These are phyloP conservation scores for Scheffersomyces stambukii DNA, from an alignment of 1,139 yeast species.

Conservation along the genomic window DNA sequence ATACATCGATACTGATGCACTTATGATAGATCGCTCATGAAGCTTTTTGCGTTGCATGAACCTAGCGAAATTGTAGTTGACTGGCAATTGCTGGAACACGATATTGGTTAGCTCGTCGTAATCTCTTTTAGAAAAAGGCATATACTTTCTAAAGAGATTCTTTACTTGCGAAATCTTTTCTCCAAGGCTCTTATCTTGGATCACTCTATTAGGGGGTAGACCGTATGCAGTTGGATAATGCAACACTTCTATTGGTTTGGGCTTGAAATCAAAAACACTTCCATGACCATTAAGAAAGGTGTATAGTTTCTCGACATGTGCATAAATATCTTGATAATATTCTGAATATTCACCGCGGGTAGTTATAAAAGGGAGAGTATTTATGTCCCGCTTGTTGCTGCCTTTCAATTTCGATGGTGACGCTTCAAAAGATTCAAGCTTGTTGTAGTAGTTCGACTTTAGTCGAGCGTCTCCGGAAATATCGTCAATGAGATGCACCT, in stretches of 20 bases:
- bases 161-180: constrained; percentile 23
- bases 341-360: no score
- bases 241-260: constrained; percentile 28
- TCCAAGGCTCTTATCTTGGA: constrained; percentile 23
- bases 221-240: constrained; percentile 33
- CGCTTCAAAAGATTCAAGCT: not conserved
- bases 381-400: no score
- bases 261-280: constrained; percentile 17
- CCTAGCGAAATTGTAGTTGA: constrained; percentile 25
- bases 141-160: constrained; percentile 12
- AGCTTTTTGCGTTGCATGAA: constrained; percentile 22
- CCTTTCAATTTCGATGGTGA: no score
- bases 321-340: no score
- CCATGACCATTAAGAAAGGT: constrained; percentile 18
- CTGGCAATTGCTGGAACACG: constrained; percentile 11
- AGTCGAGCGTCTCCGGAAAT: constrained; percentile 16
- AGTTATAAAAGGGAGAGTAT: no score
- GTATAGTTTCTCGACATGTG: constrained; percentile 16
- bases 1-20: constrained; percentile 13
- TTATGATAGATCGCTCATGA: constrained; percentile 8
- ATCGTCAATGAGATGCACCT: constrained; percentile 30
- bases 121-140: constrained; percentile 20
- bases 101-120: constrained; percentile 16
- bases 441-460: not conserved
- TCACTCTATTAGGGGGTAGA: constrained; percentile 25